Base-by-base conservation (phyloP, 2,329 filamentous ascomycete species). In the Fusarium brevicatenulatum region DNA sequence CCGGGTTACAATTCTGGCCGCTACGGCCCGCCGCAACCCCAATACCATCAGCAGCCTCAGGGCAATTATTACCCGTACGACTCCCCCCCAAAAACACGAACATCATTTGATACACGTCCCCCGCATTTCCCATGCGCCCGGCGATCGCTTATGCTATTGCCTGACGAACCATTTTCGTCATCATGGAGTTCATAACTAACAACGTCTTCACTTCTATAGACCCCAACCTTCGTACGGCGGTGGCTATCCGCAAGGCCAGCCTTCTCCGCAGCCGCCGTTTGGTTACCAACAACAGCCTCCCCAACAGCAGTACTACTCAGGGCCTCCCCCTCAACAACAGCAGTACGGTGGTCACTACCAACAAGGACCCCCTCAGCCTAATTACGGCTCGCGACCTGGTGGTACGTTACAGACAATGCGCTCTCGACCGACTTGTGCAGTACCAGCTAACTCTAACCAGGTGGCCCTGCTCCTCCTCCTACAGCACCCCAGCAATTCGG, bases 401-500 rank as follows among this genome's bases (percentile, higher is more conserved):
- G 79, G 87, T 88, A 83, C 77, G 83, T 56, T 57, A 19, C 18
- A 34, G 18, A 40, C 21, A 58, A 55, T 44, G 56, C 30, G 60
- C 49, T 40, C 23, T 42, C 56, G 58, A 42, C 21, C 34, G 42
- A 44, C n/a, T 47, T 39, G 23, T 37, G 53, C 34, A 16, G 28
- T 55, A 25, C 32, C 34, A 64, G 63, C 74, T 77, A 76, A 77
- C 56, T 40, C 25, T 50, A 23, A 53, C 28, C 34, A 73, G 88
- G 66, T 47, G 70, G 84, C 13, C 93, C 93, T 56, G 87, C 91
- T 5, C 89, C 91, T 57, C 93, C 93, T 12, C 92, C 92, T 23
- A 81, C 86, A 64, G 84, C 88, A 60, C 87, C 91, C 71, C 93
- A 95, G 80, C 86, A 88, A 70, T 96, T 96, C 78, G 93, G 95